Base-by-base conservation (phyloP, 257 asterid genomes). In the Schizonepeta tenuifolia region DNA sequence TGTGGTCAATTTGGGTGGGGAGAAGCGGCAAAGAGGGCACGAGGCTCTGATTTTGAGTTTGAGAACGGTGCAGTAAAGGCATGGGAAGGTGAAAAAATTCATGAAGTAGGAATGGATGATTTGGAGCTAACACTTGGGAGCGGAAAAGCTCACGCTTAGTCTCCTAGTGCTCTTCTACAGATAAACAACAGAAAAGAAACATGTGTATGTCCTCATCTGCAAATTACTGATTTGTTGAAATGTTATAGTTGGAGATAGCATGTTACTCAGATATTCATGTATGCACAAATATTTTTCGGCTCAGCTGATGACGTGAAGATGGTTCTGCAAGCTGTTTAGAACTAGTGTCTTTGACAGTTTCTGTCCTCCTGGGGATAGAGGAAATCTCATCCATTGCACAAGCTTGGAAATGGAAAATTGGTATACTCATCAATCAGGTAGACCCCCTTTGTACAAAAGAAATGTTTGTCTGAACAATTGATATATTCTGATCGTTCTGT, bases 61-160 rank as follows among this genome's bases (percentile, higher is more conserved):
- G 87, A 78, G 82, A 82, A 75, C 18, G 83, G 85, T 1, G 75
- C 87, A 0, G 93, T 81, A 43, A 89, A 82, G 79, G 95, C 97
- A 7, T 92, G 96, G 97, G 93, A 89, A 74, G 96, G 96, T 53
- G 93, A 89, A 66, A 79, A 47, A 68, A 86, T 88, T 74, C 90
- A 87, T 24, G 95, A 88, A 41, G 62, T 86, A 10, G 96, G 83
- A 53, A 70, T 85, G 84, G 96, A 89, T 77, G 90, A 89, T 73
- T 80, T 86, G 84, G 96, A 89, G 81, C 90, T 86, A 73, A 89
- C 96, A 15, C 92, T 94, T 11, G 96, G 96, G 65, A 81, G 79
- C 21, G 82, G 87, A 51, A 88, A 80, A 71, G 33, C 83, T 64
- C 73, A 78, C 7, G 79, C 82, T 10, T 83, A 66, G 47, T 54